Evolutionary conservation across 768 basidiomycete species (phyloP), one percentile per base, ranked within the genome.

Genomic region (Boletus coccyginus): DNA sequence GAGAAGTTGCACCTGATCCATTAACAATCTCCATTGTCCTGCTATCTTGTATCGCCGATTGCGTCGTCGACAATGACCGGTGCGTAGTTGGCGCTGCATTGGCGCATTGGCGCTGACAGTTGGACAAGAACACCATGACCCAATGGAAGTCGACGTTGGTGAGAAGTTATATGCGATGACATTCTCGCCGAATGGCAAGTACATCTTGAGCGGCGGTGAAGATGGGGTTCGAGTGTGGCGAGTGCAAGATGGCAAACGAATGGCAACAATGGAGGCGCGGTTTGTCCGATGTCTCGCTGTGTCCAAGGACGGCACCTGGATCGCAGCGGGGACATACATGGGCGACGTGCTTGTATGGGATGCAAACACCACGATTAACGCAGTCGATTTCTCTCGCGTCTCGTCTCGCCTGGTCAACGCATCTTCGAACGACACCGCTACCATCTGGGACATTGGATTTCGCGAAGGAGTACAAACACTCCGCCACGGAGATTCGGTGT

Each of bases 341-440:
- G 48, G 42, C n/a, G 1, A 33, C 1, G 11, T 57, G n/a, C 13
- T n/a, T 24, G 21, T 53, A 1, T 54, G 52, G 52, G 46, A 57
- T 3, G 46, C 41, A 17, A 13, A 45, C 17, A 50, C 52, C 16
- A 14, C 0, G 19, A 16, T 33, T 16, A 1, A 10, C 12, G 55
- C 8, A 2, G 36, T 59, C 31, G 58, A 59, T 17, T 59, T 56
- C 41, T 42, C 54, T 3, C 50, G 50, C 16, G 50, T 56, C 50
- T 43, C 46, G 16, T 39, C 35, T 2, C 41, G 38, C 7, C 46
- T 57, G 11, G 48, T 54, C 32, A 11, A n/a, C 1, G 48, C 39
- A 7, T 36, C 47, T 2, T 0, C 2, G 0, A 17, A 32, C 9
- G 0, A 4, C 10, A 45, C 7, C 10, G 48, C 39, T 2, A 32